A percentile compares a stretch with the other conserved stretches of the same genome.
Conservation (phyloP, 164 flowering plant species). For the Buxus sempervirens region DNA sequence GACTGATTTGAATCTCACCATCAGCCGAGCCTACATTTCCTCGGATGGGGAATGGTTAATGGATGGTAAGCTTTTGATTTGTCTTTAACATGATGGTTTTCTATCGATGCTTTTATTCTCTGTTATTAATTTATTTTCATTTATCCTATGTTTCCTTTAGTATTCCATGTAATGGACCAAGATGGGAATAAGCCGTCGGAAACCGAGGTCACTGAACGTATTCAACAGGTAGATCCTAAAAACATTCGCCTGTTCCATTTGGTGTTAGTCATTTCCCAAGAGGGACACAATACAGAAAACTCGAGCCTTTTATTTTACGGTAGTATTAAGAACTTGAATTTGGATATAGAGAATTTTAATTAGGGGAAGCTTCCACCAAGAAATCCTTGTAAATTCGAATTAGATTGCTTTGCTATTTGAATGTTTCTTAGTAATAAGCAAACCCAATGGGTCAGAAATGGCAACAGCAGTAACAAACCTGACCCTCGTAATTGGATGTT, state of each 20-base stretch:
- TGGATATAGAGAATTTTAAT: no score
- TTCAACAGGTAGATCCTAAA: slow-evolving; percentile 58
- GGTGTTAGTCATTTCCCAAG: background rate
- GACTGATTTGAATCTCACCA: slow-evolving; percentile 57
- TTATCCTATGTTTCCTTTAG: slow-evolving; percentile 30
- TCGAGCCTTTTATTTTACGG: background rate
- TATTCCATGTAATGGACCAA: slow-evolving; percentile 81
- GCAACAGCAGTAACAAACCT: background rate
- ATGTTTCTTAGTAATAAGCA: background rate
- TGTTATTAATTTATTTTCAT: slow-evolving; percentile 1
- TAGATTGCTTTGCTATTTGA: no score
- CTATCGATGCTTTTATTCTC: background rate
- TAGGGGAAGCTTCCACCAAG: no score
- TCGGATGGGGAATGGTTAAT: slow-evolving; percentile 87
- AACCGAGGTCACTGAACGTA: slow-evolving; percentile 52
- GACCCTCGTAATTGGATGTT: background rate
- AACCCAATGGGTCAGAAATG: background rate
- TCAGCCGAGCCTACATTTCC: slow-evolving; percentile 67
- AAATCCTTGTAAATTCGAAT: no score
- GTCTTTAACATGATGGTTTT: background rate
- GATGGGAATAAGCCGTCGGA: slow-evolving; percentile 69
- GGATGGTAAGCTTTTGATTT: slow-evolving; percentile 50
- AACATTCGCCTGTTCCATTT: slow-evolving; percentile 8
- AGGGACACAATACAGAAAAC: background rate
- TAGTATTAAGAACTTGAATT: background rate